Evolutionary conservation across 2,329 filamentous ascomycete genomes (phyloP).

Genomic region (Penicillium sp.): DNA sequence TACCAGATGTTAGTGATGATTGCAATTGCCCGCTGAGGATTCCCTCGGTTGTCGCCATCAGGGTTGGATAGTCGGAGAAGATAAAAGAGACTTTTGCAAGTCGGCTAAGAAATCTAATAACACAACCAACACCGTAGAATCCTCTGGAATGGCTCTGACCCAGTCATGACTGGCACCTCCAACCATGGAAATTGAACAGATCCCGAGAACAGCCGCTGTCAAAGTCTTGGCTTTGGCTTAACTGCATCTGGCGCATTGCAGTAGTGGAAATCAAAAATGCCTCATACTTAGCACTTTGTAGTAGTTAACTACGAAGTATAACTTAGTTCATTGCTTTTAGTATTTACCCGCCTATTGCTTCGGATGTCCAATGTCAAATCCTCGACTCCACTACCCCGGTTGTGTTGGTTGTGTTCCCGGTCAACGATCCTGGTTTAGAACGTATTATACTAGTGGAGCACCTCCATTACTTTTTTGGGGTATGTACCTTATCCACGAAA

Average conservation of each 20-base stretch:
- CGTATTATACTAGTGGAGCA: not conserved
- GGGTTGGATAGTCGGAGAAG: too few relatives aligned
- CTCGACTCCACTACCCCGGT: conserved; percentile 7
- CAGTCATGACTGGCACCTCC: too few relatives aligned
- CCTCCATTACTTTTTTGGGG: not conserved
- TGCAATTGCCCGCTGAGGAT: too few relatives aligned
- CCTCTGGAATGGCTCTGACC: too few relatives aligned
- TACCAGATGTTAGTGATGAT: too few relatives aligned
- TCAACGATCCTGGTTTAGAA: conserved; percentile 2
- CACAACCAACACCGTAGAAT: too few relatives aligned
- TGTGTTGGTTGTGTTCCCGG: conserved; percentile 8
- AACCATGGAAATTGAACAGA: not conserved
- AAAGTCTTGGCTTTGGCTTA: not conserved
- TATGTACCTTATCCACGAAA: too few relatives aligned
- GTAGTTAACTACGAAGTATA: not conserved
- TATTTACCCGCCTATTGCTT: conserved; percentile 3
- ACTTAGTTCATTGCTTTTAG: not conserved
- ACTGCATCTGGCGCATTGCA: conserved; percentile 8
- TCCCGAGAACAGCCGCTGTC: not conserved
- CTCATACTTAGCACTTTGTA: conserved; percentile 2
- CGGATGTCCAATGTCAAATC: conserved; percentile 4
- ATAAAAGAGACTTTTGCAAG: too few relatives aligned
- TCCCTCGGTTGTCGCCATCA: too few relatives aligned
- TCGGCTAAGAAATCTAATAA: too few relatives aligned
- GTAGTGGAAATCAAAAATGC: conserved; percentile 8